Conservation (phyloP, 1,139 yeast genomes). For the Waltiozyma sp. region DNA sequence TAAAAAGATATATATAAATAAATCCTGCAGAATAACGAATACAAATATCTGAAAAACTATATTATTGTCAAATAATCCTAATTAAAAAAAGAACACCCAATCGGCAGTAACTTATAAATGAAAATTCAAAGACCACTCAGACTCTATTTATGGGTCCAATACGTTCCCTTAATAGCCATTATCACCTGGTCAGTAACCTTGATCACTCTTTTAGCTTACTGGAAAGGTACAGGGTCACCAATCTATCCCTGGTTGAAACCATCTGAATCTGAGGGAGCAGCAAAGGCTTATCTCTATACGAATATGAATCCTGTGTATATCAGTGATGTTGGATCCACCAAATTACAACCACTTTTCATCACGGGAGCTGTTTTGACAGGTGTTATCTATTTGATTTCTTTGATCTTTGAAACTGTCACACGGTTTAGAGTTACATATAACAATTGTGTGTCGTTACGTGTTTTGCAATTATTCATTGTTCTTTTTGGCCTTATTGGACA, state of each 20-base stretch:
- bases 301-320: constrained; percentile 48
- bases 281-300: not conserved
- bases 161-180: no score
- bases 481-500: constrained; percentile 50
- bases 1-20: no score
- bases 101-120: no score
- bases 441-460: constrained; percentile 3
- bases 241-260: not conserved
- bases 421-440: constrained; percentile 18
- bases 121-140: no score
- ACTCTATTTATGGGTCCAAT: no score
- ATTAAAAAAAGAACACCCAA: no score
- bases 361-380: constrained; percentile 76
- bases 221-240: not conserved
- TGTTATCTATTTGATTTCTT: constrained; percentile 57
- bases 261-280: not conserved
- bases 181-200: no score
- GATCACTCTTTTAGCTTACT: not conserved
- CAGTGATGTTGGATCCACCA: constrained; percentile 80
- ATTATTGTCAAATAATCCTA: no score
- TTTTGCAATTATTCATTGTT: constrained; percentile 16
- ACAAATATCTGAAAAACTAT: no score
- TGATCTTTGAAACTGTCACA: constrained; percentile 22
- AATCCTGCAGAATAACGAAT: no score
- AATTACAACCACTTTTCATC: constrained; percentile 72